Base-by-base conservation (phyloP, 2,329 filamentous ascomycete species). In the Pseudogymnoascus pannorum region DNA sequence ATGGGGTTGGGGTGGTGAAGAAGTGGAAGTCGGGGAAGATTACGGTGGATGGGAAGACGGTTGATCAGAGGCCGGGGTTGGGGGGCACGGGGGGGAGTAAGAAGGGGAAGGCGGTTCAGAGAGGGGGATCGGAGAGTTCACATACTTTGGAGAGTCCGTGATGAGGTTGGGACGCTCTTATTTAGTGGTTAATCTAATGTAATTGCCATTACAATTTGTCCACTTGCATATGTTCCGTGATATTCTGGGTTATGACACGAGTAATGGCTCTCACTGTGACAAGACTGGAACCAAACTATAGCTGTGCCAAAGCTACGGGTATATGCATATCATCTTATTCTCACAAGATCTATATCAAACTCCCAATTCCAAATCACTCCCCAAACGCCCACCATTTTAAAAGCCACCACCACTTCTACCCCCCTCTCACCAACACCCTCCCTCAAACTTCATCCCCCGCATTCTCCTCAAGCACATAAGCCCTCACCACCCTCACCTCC, bases 401-500 rank as follows among this genome's bases (percentile, higher is more conserved):
- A 40, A 42, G 40, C 40, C 18, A 3, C 40, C 18, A 14, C 5
- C 5, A 22, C 40, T 22, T 31, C 5, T 29, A 31, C 8, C 2
- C n/a, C 11, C 20, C 42, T 11, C 31, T n/a, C n/a, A 57, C 18
- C 3, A 12, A 31, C 51, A 31, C 2, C 22, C 12, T 14, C 3
- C 7, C 44, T 51, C 36, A 24, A 4, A 62, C 67, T 57, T 67
- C 80, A 0, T 78, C 81, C 44, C 79, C 81, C 3, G 14, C 31
- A 11, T 8, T 20, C 31, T 29, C 24, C 66, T 89, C 86, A n/a
- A 90, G 71, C 16, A 96, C 79, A 64, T 81, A 82, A 8, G 91
- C 91, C 67, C 78, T 84, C 48, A 91, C 72, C 64, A 97, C 93
- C 77, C 84, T 92, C 60, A 97, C 84, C 68, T 95, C 87, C 68